Evolutionary conservation across 371 early-diverging fungal genomes (phyloP).

Genomic region (Dinochytrium kinnereticum): DNA sequence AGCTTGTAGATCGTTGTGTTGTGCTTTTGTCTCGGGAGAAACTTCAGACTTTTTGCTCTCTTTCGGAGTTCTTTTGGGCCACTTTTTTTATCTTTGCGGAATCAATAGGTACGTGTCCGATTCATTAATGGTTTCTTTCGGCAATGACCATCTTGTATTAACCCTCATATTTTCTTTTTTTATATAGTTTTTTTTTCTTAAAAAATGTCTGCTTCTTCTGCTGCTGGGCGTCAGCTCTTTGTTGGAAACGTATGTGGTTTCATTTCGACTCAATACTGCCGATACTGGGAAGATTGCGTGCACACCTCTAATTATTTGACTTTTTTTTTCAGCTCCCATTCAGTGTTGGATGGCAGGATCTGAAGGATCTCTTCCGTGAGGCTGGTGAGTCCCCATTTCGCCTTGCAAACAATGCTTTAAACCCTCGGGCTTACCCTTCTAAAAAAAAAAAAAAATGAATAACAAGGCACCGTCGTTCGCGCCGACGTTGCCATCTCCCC

Average conservation of each 20-base stretch:
- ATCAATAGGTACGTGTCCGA: too few species aligned
- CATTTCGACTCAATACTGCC: not conserved
- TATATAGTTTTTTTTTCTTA: not conserved
- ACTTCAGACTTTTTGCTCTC: too few species aligned
- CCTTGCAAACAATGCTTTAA: not conserved
- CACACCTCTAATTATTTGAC: not conserved
- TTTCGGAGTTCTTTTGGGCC: too few species aligned
- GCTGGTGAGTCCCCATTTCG: slow-evolving; percentile 55
- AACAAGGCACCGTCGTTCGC: slow-evolving; percentile 64
- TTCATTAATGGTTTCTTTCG: too few species aligned
- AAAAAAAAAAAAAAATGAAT: not conserved
- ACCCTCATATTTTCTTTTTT: not conserved
- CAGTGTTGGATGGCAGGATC: slow-evolving; percentile 77
- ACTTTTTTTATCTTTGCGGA: too few species aligned
- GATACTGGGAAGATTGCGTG: not conserved
- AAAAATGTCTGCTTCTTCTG: slow-evolving; percentile 4
- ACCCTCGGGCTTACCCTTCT: slow-evolving; percentile 32
- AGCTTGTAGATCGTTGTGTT: not conserved
- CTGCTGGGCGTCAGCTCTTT: slow-evolving; percentile 51
- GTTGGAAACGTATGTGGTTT: slow-evolving; percentile 57
- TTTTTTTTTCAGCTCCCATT: slow-evolving; percentile 61
- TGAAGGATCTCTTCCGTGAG: slow-evolving; percentile 80
- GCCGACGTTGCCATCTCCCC: slow-evolving; percentile 66
- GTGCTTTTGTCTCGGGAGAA: not conserved
- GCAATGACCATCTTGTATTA: too few species aligned